Evolutionary conservation across 129 eudicot genomes (phyloP).

Genomic region (Pulicaria dysenterica): DNA sequence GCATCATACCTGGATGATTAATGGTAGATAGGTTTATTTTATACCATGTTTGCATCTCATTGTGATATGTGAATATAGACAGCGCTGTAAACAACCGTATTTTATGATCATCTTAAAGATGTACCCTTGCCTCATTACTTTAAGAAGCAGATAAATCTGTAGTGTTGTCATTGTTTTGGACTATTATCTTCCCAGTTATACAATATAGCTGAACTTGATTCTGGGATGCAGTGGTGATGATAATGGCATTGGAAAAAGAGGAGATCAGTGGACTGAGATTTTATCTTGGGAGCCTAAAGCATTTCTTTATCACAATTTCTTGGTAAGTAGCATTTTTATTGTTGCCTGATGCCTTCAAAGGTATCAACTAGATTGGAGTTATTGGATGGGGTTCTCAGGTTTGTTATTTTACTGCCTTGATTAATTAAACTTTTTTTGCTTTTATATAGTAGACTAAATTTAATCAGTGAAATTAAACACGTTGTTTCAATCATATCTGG

Average conservation of each 20-base stretch:
- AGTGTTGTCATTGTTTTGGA: neutral
- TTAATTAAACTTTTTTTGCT: neutral
- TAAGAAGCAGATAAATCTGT: neutral
- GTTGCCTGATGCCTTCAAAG: constrained; percentile 89
- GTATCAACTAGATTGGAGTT: constrained; percentile 92
- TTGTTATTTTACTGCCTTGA: constrained; percentile 1
- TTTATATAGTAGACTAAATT: no score
- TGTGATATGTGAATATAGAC: constrained; percentile 1
- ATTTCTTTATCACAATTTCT: constrained; percentile 82
- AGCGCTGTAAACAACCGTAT: neutral
- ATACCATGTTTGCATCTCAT: constrained; percentile 1
- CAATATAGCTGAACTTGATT: constrained; percentile 23
- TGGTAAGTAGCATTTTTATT: constrained; percentile 58
- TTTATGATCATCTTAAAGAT: constrained; percentile 10
- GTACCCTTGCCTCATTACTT: neutral
- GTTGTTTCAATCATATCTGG: neutral
- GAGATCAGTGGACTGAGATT: constrained; percentile 88
- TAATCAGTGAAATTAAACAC: no score
- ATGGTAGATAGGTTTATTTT: constrained; percentile 1
- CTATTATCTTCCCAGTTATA: constrained; percentile 9
- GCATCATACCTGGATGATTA: neutral
- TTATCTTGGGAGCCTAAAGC: constrained; percentile 99
- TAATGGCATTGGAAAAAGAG: constrained; percentile 58
- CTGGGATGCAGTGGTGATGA: constrained; percentile 44
- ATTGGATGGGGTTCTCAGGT: constrained; percentile 99